Evolutionary conservation across 352 stramenopile genomes (phyloP), one percentile per base, ranked within the genome.

Genomic region (Phytopythium vexans): DNA sequence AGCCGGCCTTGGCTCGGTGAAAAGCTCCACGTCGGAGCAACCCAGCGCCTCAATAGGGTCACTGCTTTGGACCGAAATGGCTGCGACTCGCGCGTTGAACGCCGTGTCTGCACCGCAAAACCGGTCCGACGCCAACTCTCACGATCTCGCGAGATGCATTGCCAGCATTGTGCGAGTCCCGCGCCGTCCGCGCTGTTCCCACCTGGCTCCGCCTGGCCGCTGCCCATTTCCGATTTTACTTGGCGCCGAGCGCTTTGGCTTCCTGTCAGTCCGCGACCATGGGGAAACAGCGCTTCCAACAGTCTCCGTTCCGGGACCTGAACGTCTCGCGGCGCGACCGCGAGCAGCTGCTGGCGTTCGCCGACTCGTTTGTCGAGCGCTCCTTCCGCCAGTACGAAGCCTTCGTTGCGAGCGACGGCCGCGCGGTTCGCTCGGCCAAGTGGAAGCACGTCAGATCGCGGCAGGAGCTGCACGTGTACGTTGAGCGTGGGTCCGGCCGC

Each of bases 361-460:
- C 46, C 46, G 41, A 52, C 46, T 39, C 46, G 32, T 52, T 52
- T 34, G 46, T 52, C 46, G 34, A 52, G 46, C 31, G 12, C 46
- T 52, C 46, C 16, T 52, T 52, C 46, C 46, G 46, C 46, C 33
- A 52, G 34, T 52, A 52, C 34, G 46, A 52, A 34, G 6, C 7
- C 8, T 52, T 52, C n/a, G 46, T 52, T 1, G 46, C 34, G 3
- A 16, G 33, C 15, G 46, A 52, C n/a, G 46, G 34, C 2, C 46
- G 46, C 9, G 2, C 46, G 3, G 46, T 52, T 2, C 34, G 36
- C 4, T 33, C 33, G 3, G 46, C 11, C 15, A 11, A 52, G 33
- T 52, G 46, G 46, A 52, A 52, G 46, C 46, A 52, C 12, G 46
- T 52, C 46, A 52, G 41, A 16, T 52, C 46, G 3, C 46, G 46